A percentile compares a stretch with the other conserved stretches of the same genome.
These are phyloP conservation scores for Diaporthe ilicicola DNA, from an alignment of 2,329 filamentous ascomycete species.

Conservation along the genomic window DNA sequence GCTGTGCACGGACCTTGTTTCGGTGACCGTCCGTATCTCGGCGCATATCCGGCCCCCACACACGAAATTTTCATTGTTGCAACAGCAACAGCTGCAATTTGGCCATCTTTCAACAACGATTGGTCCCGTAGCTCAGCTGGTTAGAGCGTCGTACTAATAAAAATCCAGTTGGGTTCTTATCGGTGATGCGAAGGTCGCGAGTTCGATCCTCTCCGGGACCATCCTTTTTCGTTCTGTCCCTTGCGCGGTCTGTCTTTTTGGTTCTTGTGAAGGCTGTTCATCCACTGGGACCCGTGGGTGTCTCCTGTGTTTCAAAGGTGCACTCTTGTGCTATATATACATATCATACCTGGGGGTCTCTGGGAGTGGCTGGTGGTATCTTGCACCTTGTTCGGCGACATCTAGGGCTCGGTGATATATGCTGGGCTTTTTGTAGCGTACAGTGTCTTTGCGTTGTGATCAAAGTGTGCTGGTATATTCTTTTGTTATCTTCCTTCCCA, in stretches of 20 bases:
- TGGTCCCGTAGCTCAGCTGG: constrained; percentile 33
- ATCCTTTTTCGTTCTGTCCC: background rate
- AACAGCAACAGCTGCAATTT: rapidly evolving
- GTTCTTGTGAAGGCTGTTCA: rapidly evolving
- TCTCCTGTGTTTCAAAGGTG: background rate
- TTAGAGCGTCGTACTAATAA: constrained; percentile 33
- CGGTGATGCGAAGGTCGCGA: constrained; percentile 30
- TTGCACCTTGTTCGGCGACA: too few species aligned
- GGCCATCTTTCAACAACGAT: background rate
- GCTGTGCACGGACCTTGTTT: too few species aligned
- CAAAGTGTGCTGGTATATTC: too few species aligned
- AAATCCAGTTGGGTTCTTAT: background rate
- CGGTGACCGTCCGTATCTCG: too few species aligned
- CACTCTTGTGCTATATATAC: too few species aligned
- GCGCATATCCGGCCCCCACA: too few species aligned
- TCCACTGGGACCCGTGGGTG: background rate
- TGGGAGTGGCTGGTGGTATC: too few species aligned
- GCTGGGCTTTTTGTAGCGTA: too few species aligned
- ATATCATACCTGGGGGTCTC: too few species aligned
- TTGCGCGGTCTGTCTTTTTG: background rate
- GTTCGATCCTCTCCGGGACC: constrained; percentile 32
- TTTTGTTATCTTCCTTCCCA: too few species aligned
- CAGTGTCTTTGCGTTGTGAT: too few species aligned
- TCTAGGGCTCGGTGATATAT: too few species aligned
- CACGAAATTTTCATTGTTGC: background rate